Percentiles rank a stretch among this genome's conserved stretches.
These are phyloP conservation scores for Terfezia claveryi DNA, from an alignment of 495 filamentous ascomycete genomes.

Conservation along the genomic window DNA sequence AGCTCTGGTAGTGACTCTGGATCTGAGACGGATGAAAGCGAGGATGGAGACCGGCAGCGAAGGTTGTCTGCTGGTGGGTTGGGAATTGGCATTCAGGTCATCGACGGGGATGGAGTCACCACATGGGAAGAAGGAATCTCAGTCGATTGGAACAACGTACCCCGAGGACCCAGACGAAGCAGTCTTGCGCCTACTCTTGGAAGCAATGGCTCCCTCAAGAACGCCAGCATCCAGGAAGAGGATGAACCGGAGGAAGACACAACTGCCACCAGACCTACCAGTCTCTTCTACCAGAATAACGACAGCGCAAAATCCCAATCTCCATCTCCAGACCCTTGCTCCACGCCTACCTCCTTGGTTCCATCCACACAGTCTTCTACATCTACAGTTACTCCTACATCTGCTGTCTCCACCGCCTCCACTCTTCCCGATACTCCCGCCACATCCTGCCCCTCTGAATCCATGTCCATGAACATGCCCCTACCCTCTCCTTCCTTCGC, in stretches of 20 bases:
- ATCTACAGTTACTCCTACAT: constrained; percentile 7
- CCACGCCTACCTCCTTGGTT: constrained; percentile 14
- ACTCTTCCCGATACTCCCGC: constrained; percentile 7
- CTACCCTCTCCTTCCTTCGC: neutral
- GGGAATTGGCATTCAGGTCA: constrained; percentile 32
- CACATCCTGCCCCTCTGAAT: neutral
- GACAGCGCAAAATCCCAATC: neutral
- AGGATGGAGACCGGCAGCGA: constrained; percentile 12
- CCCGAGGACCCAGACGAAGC: neutral
- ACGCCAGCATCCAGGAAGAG: neutral
- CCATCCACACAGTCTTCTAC: constrained; percentile 13
- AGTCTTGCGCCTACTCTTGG: neutral
- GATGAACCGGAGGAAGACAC: neutral
- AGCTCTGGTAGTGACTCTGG: constrained; percentile 22
- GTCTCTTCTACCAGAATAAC: constrained; percentile 1
- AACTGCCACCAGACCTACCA: neutral
- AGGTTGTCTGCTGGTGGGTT: constrained; percentile 20
- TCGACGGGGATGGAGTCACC: constrained; percentile 21
- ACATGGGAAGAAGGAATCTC: constrained; percentile 14
- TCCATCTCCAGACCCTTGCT: constrained; percentile 9
- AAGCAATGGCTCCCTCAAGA: neutral
- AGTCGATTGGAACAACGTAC: constrained; percentile 8
- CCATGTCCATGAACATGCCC: neutral
- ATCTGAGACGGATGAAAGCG: constrained; percentile 22
- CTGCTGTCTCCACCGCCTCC: neutral